Base-by-base conservation (phyloP, 2,329 filamentous ascomycete species). In the Hymenoscyphus repandus region DNA sequence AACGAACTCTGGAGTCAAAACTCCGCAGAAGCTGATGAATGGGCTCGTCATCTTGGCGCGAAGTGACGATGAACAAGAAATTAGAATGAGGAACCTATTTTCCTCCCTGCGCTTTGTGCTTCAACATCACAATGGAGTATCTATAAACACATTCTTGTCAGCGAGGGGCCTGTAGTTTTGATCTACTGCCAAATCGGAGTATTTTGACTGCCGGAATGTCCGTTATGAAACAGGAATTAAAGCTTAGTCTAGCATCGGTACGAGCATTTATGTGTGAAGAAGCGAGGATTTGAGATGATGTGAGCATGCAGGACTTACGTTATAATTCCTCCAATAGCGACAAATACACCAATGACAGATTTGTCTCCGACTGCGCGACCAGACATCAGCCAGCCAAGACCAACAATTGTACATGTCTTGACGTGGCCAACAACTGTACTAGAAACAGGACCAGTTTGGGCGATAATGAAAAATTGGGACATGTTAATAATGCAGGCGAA, bases 401-500 rank as follows among this genome's bases (percentile, higher is more conserved):
- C 74, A n/a, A 85, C 80, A 56, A 85, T 84, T 5, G 76, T 77
- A 59, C 80, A 83, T 0, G 81, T 85, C 68, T 85, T 85, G 33
- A 83, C 69, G 59, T 85, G 81, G 0, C 81, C 82, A 13, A 85
- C 80, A 1, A 86, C 80, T 0, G 82, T 84, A 58, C 80, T 83
- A 6, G 80, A 80, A 3, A 85, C 80, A 0, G 82, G 78, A 0
- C 82, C 81, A 0, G 77, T 79, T 63, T 80, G 75, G 2, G 77
- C 79, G 39, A 82, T 75, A 53, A 83, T 81, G 64, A 81, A 83
- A 56, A 82, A 81, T 62, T 79, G 78, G 11, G 76, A 80, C 62
- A 83, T 74, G 64, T 86, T 86, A 68, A 86, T 83, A 49, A 85
- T 68, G 34, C 77, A 77, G 9, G 83, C 83, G 56, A 84, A 80